phyloP scores from a whole-genome alignment of 1,284 basidiomycete species.

The Marasmius tenuissimus region DNA sequence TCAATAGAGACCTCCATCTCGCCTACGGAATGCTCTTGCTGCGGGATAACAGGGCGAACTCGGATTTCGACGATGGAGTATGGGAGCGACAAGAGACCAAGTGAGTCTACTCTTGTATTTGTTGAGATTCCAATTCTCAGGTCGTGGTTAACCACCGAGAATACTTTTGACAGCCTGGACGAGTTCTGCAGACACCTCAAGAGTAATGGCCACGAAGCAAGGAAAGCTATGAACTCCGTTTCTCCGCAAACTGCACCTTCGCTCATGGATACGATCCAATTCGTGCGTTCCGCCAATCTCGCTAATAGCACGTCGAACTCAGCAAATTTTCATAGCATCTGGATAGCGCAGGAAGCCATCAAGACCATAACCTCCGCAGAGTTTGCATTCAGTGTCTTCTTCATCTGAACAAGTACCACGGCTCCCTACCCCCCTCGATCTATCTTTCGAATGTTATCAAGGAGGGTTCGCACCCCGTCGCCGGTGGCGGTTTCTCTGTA shows the following conservation, averaged over 20 bases:
- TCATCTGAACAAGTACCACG: background rate
- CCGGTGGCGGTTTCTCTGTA: constrained; percentile 10
- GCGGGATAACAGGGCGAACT: no score
- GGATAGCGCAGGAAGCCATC: background rate
- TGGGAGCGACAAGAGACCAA: no score
- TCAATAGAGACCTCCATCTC: no score
- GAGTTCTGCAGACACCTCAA: background rate
- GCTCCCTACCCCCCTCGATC: background rate
- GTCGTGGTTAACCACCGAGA: no score
- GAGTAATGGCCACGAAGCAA: background rate
- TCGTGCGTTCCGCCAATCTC: background rate
- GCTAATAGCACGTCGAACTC: background rate
- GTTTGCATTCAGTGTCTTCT: background rate
- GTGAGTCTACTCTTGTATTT: no score
- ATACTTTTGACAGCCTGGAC: background rate
- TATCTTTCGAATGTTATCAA: background rate
- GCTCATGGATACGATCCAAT: background rate
- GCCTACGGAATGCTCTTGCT: no score
- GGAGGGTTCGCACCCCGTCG: constrained; percentile 3
- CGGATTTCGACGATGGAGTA: no score
- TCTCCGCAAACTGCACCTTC: background rate
- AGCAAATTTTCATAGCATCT: background rate
- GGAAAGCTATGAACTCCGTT: background rate
- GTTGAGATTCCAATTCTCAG: no score
- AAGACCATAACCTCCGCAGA: background rate